Conservation (phyloP, 2,329 filamentous ascomycete genomes). For the Daldinia sp. region DNA sequence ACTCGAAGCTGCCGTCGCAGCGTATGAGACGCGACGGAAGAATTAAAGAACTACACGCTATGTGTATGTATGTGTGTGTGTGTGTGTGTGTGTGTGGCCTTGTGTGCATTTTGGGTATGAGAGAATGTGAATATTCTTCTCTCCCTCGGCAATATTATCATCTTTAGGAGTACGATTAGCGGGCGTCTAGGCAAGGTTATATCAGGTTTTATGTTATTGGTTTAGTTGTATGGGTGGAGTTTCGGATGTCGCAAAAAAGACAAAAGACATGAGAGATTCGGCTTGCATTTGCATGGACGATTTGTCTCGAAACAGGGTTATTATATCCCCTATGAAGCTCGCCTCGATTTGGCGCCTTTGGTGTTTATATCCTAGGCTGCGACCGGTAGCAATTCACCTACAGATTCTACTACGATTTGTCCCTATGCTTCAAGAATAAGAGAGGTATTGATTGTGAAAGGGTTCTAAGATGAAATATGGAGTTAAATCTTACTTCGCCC, state of each 20-base stretch:
- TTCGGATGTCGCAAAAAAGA: not conserved
- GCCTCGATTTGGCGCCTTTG: constrained; percentile 8
- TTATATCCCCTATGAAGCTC: constrained; percentile 10
- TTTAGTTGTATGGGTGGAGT: not conserved
- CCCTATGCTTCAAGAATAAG: not conserved
- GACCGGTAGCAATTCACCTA: constrained; percentile 21
- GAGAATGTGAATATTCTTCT: not conserved
- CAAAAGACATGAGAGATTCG: not conserved
- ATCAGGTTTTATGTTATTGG: constrained; percentile 1
- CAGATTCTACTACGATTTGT: constrained; percentile 1
- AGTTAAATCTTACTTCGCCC: not conserved
- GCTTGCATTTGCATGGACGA: not conserved
- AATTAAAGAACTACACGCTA: constrained; percentile 11
- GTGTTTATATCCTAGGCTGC: constrained; percentile 11
- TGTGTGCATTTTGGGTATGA: not conserved
- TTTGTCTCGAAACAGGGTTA: not conserved
- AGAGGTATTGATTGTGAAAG: not conserved
- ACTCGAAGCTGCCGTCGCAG: constrained; percentile 61
- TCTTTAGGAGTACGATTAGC: constrained; percentile 1
- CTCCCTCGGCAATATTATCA: not conserved
- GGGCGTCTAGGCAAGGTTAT: constrained; percentile 6
- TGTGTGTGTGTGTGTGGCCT: not conserved
- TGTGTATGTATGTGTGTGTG: not conserved
- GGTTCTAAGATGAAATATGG: not conserved
- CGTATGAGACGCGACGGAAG: constrained; percentile 56